These are phyloP conservation scores for Sclerospora graminicola DNA, from an alignment of 352 stramenopile genomes.

Conservation along the genomic window DNA sequence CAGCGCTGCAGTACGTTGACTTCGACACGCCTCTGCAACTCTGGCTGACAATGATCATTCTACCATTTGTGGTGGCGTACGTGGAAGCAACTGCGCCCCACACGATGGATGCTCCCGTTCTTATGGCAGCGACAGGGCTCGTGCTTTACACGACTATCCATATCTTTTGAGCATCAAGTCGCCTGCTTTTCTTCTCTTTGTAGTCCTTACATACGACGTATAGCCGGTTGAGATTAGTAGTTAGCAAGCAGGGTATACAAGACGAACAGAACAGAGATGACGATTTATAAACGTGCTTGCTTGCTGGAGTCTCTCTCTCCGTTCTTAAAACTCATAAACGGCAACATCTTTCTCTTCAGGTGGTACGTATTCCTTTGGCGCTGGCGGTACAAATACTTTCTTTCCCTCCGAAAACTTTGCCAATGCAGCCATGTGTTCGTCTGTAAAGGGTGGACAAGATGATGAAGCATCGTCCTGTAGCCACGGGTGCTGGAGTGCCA, in stretches of 20 bases:
- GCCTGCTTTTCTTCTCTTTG: neutral
- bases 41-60: conserved; percentile 68
- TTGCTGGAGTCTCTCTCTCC: neutral
- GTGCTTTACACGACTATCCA: conserved; percentile 79
- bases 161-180: conserved; percentile 35
- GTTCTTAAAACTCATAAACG: conserved; percentile 17
- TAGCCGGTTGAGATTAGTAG: conserved; percentile 3
- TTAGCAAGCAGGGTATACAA: conserved; percentile 8
- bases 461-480: conserved; percentile 33
- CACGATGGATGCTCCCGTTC: conserved; percentile 80
- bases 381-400: conserved; percentile 18
- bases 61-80: conserved; percentile 75
- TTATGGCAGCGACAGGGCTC: conserved; percentile 71
- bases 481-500: conserved; percentile 67
- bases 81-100: conserved; percentile 77
- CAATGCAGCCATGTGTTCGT: conserved; percentile 37
- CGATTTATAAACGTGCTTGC: conserved; percentile 18
- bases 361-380: conserved; percentile 12
- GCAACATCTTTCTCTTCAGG: conserved; percentile 10
- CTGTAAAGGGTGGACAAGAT: conserved; percentile 25
- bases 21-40: conserved; percentile 63
- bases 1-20: conserved; percentile 69
- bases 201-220: neutral
- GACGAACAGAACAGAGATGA: conserved; percentile 17
- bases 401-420: conserved; percentile 37